Evolutionary conservation across 768 basidiomycete species (phyloP).

Genomic region (Mrakia frigida): DNA sequence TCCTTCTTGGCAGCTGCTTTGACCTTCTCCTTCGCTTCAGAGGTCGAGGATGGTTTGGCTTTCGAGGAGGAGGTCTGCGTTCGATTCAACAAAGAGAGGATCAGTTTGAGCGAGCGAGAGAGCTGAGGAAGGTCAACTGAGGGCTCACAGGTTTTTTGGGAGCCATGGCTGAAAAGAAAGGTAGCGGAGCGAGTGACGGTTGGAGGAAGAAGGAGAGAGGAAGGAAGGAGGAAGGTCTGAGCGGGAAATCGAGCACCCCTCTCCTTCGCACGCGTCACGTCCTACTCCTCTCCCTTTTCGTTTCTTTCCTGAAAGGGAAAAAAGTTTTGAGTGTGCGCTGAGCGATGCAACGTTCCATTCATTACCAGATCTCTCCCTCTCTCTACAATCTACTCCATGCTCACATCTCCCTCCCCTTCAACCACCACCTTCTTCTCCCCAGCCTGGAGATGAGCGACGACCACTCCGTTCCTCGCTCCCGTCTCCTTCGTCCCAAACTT

Average conservation of each 20-base stretch:
- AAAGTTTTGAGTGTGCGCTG: too few relatives aligned
- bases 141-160: slow-evolving; percentile 8
- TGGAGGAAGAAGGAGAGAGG: background rate
- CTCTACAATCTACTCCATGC: slow-evolving; percentile 7
- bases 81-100: too few relatives aligned
- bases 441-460: slow-evolving; percentile 50
- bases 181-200: background rate
- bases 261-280: background rate
- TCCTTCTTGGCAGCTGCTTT: background rate
- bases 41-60: background rate
- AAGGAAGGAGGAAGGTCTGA: background rate
- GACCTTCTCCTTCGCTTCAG: background rate
- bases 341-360: background rate
- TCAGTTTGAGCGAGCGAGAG: background rate
- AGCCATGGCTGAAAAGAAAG: too few relatives aligned
- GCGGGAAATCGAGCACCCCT: background rate
- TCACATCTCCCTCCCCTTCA: slow-evolving; percentile 9
- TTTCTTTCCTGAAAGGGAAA: background rate
- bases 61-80: background rate
- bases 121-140: background rate
- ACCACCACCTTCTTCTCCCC: slow-evolving; percentile 19
- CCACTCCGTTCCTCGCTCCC: slow-evolving; percentile 61
- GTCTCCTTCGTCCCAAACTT: slow-evolving; percentile 60
- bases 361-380: background rate
- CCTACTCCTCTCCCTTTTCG: background rate